Base-by-base conservation (phyloP, 768 basidiomycete genomes). In the Daedalea quercina region DNA sequence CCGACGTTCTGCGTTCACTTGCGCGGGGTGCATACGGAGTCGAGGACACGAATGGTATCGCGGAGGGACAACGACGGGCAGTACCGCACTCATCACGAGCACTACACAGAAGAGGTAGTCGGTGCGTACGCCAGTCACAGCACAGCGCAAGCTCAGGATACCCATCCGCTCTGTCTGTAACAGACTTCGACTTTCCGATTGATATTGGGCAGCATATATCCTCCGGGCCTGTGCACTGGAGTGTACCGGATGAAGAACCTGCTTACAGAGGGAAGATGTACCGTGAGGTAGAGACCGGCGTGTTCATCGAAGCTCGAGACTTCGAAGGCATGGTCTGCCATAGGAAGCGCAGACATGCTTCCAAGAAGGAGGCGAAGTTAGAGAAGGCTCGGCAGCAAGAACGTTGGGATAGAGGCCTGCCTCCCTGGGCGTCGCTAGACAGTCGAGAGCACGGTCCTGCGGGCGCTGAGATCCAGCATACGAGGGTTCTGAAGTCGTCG, bases 131-230 rank as follows among this genome's bases (percentile, higher is more conserved):
- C 34, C 9, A 17, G 48, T n/a, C 25, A 7, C 6, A 19, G 33
- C 34, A 37, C 15, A 6, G n/a, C 19, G 34, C n/a, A n/a, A n/a
- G n/a, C 35, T 15, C 17, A 25, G 6, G 11, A 24, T n/a, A 31
- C 24, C 9, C 46, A 40, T 20, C 22, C 7, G n/a, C 0, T 31
- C 43, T 28, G 13, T 11, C 52, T 20, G 20, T 6, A 8, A 11
- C 28, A 60, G 60, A 89, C 61, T 89, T 89, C 58, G 77, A 85
- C 60, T 89, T 89, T 63, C 72, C 64, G 56, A 79, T 89, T 61
- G 79, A 83, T 58, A 61, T 84, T 3, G 64, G 70, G 17, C 73
- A 70, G 17, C 64, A 73, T 49, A 65, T 78, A 51, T 60, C 75
- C 26, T 62, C 69, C 19, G 58, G 57, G 9, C 70, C 73, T 3